Conservation (phyloP, 495 filamentous ascomycete genomes). For the Eremomyces bilateralis region DNA sequence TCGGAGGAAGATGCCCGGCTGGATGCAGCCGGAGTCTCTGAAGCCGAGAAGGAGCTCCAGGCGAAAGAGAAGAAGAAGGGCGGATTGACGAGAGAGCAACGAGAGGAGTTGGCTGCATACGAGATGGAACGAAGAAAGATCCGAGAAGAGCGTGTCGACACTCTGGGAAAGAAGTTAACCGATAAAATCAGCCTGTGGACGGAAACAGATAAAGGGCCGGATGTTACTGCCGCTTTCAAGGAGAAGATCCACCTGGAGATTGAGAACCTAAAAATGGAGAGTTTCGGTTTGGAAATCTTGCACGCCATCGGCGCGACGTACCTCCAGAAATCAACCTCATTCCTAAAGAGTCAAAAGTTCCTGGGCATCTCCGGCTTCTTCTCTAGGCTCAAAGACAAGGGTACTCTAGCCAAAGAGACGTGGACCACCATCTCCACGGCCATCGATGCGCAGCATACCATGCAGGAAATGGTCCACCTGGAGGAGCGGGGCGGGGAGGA, state of each 20-base stretch:
- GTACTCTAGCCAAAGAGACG: slow-evolving; percentile 85
- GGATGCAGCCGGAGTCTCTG: slow-evolving; percentile 43
- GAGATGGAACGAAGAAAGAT: slow-evolving; percentile 67
- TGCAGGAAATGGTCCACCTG: slow-evolving; percentile 96
- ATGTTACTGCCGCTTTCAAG: slow-evolving; percentile 75
- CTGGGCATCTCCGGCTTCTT: slow-evolving; percentile 92
- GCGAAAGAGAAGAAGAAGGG: slow-evolving; percentile 79
- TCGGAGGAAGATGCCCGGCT: slow-evolving; percentile 67
- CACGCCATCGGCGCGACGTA: slow-evolving; percentile 89
- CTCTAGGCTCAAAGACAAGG: slow-evolving; percentile 85
- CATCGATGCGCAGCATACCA: slow-evolving; percentile 94
- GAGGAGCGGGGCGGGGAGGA: slow-evolving; percentile 92
- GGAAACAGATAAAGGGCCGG: slow-evolving; percentile 72
- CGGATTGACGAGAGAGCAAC: slow-evolving; percentile 68
- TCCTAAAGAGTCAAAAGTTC: slow-evolving; percentile 90
- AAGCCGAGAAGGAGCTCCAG: slow-evolving; percentile 55
- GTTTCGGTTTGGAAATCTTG: slow-evolving; percentile 89
- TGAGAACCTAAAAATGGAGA: slow-evolving; percentile 98
- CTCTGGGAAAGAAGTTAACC: slow-evolving; percentile 60
- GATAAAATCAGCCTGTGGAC: slow-evolving; percentile 91
- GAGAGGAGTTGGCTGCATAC: slow-evolving; percentile 69
- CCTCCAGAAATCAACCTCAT: slow-evolving; percentile 59
- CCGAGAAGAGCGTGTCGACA: slow-evolving; percentile 78
- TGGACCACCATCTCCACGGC: slow-evolving; percentile 94
- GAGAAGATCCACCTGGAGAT: slow-evolving; percentile 89